Percentiles rank a stretch among this genome's conserved stretches.
phyloP scores from a whole-genome alignment of 2,329 filamentous ascomycete genomes.

The Alternaria ventricosa region DNA sequence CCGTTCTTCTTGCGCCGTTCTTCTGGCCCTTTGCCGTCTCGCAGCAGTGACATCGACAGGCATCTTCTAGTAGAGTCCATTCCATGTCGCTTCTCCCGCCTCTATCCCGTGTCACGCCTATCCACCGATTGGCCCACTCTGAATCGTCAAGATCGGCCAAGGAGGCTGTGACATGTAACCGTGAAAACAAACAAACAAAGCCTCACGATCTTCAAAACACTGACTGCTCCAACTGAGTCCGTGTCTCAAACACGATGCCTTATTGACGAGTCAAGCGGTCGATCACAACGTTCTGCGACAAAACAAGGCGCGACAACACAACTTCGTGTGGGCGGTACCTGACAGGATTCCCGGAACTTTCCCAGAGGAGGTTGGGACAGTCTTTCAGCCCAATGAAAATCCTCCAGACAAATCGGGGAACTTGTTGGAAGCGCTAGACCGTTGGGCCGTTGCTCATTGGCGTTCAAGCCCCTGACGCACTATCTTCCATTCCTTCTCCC shows the following conservation, averaged over 20 bases:
- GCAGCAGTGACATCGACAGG: slow-evolving; percentile 28
- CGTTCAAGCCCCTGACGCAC: slow-evolving; percentile 20
- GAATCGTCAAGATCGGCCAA: slow-evolving; percentile 7
- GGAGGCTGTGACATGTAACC: slow-evolving; percentile 1
- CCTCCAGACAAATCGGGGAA: slow-evolving; percentile 37
- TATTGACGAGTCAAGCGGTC: slow-evolving; percentile 15
- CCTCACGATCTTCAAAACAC: slow-evolving; percentile 17
- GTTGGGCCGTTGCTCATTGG: slow-evolving; percentile 38
- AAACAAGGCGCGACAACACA: slow-evolving; percentile 21
- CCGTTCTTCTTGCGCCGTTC: slow-evolving; percentile 23
- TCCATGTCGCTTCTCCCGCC: slow-evolving; percentile 15
- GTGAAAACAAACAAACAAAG: slow-evolving; percentile 34
- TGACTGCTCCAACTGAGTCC: slow-evolving; percentile 13
- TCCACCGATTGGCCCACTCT: slow-evolving; percentile 21
- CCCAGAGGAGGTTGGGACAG: slow-evolving; percentile 24
- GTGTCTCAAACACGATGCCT: slow-evolving; percentile 7
- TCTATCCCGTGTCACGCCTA: slow-evolving; percentile 17
- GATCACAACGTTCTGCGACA: slow-evolving; percentile 9
- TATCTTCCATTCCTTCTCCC: slow-evolving; percentile 14
- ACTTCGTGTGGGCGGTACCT: slow-evolving; percentile 15
- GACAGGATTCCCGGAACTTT: slow-evolving; percentile 6
- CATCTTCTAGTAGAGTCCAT: slow-evolving; percentile 16
- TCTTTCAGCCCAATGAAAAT: slow-evolving; percentile 22
- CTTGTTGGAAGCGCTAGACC: slow-evolving; percentile 26
- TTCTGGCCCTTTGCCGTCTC: slow-evolving; percentile 28